Evolutionary conservation across 1,284 basidiomycete genomes (phyloP).

Genomic region (Cryptococcus sp.): DNA sequence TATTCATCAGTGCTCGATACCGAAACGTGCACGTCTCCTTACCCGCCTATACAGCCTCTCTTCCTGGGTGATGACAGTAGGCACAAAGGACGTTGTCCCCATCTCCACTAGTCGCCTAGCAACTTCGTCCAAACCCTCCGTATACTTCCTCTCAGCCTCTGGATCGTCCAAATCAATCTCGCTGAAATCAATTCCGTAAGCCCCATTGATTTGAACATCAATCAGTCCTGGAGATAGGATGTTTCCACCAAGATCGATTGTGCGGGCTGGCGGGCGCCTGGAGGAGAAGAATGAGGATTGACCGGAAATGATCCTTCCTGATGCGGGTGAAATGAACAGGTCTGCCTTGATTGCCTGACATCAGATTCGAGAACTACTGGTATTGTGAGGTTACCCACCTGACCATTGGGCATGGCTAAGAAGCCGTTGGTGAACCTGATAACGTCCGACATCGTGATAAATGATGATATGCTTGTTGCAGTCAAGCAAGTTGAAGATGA

Average conservation of each 20-base stretch:
- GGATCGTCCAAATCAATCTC: conserved; percentile 52
- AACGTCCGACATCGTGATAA: conserved; percentile 41
- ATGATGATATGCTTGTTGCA: too few species aligned
- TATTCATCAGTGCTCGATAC: conserved; percentile 19
- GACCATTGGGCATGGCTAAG: conserved; percentile 69
- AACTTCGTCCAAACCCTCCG: conserved; percentile 63
- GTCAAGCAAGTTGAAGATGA: too few species aligned
- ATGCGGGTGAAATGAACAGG: conserved; percentile 29
- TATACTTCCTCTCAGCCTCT: conserved; percentile 64
- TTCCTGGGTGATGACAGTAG: conserved; percentile 58
- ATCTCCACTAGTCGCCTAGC: conserved; percentile 71
- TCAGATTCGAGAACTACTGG: conserved; percentile 60
- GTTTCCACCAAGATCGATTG: conserved; percentile 53
- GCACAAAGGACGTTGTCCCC: conserved; percentile 73
- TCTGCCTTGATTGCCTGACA: conserved; percentile 47
- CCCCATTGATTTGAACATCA: conserved; percentile 70
- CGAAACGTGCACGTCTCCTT: conserved; percentile 34
- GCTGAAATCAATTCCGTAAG: conserved; percentile 84
- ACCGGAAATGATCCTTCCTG: conserved; percentile 33
- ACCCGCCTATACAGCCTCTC: conserved; percentile 50
- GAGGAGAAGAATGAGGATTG: conserved; percentile 27
- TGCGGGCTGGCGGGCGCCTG: conserved; percentile 37
- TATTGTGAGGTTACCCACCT: conserved; percentile 21
- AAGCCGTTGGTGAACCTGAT: conserved; percentile 81
- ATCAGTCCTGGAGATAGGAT: conserved; percentile 77